phyloP scores from a whole-genome alignment of 805 yeast genomes.

The Candida arabinofermentans region DNA sequence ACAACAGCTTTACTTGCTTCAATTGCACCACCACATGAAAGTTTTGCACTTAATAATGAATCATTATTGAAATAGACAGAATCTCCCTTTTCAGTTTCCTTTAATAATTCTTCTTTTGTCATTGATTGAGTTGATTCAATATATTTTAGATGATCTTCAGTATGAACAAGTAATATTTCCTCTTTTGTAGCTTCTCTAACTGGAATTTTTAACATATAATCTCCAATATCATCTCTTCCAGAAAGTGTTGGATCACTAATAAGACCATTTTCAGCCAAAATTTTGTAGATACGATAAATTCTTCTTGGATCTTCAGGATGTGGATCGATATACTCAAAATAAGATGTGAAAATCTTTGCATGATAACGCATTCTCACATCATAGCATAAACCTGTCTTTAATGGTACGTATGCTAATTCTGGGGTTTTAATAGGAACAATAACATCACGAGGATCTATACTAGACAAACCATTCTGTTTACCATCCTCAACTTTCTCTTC shows the following conservation, averaged over 20 bases:
- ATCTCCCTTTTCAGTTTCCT: conserved; percentile 87
- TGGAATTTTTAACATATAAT: conserved; percentile 83
- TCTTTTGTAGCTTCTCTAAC: conserved; percentile 84
- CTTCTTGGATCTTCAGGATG: conserved; percentile 99
- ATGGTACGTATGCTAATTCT: conserved; percentile 62
- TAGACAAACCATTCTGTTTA: background rate
- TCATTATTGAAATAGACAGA: conserved; percentile 94
- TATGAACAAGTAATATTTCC: conserved; percentile 84
- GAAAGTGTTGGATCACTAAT: conserved; percentile 73
- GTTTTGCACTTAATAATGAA: conserved; percentile 77
- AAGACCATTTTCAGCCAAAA: conserved; percentile 89
- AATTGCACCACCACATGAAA: conserved; percentile 95
- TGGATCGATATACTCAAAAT: conserved; percentile 92
- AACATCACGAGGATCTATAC: conserved; percentile 12
- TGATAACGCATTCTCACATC: conserved; percentile 98
- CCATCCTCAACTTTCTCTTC: background rate
- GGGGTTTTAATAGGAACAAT: conserved; percentile 62
- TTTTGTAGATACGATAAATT: conserved; percentile 88
- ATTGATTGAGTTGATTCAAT: conserved; percentile 72
- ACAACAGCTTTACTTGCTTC: conserved; percentile 95
- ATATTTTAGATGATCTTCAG: conserved; percentile 71
- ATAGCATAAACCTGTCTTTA: conserved; percentile 91
- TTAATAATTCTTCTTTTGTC: conserved; percentile 70
- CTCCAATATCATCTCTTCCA: conserved; percentile 74
- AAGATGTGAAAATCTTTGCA: conserved; percentile 87